Evolutionary conservation across 805 yeast genomes (phyloP).

Genomic region (Zygoascus biomembranicola): DNA sequence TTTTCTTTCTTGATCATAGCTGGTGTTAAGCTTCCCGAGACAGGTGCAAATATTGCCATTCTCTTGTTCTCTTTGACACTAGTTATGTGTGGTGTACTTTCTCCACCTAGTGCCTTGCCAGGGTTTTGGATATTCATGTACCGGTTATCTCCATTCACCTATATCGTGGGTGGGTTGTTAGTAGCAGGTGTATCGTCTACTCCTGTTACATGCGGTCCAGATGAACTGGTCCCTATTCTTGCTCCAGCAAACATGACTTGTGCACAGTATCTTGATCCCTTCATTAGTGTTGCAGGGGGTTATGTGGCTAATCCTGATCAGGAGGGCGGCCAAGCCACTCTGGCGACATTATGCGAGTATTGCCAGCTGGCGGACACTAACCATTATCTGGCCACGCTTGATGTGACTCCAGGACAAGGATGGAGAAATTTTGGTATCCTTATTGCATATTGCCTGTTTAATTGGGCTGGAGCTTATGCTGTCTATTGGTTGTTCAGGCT

Average conservation of each 20-base stretch:
- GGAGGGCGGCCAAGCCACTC: constrained; percentile 26
- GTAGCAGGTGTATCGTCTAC: constrained; percentile 49
- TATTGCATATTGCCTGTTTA: constrained; percentile 50
- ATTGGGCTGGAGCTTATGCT: constrained; percentile 31
- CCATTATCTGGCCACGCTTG: constrained; percentile 36
- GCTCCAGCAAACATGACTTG: constrained; percentile 56
- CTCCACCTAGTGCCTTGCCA: constrained; percentile 51
- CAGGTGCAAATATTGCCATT: constrained; percentile 54
- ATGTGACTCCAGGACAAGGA: constrained; percentile 38
- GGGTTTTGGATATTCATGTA: constrained; percentile 84
- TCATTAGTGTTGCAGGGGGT: constrained; percentile 39
- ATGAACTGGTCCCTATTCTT: constrained; percentile 42
- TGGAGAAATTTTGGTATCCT: constrained; percentile 65
- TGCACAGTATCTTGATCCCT: constrained; percentile 40
- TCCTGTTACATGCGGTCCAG: constrained; percentile 39
- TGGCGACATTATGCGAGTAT: constrained; percentile 30
- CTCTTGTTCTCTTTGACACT: constrained; percentile 50
- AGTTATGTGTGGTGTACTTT: constrained; percentile 64
- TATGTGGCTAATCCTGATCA: constrained; percentile 35
- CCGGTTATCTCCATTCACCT: constrained; percentile 62
- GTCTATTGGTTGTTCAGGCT: constrained; percentile 27
- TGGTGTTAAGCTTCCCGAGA: constrained; percentile 54
- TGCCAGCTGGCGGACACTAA: constrained; percentile 35
- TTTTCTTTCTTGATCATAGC: constrained; percentile 47
- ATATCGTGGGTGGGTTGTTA: constrained; percentile 48